These are phyloP conservation scores for Populus ilicifolia DNA, from an alignment of 345 rosid species.

Conservation along the genomic window DNA sequence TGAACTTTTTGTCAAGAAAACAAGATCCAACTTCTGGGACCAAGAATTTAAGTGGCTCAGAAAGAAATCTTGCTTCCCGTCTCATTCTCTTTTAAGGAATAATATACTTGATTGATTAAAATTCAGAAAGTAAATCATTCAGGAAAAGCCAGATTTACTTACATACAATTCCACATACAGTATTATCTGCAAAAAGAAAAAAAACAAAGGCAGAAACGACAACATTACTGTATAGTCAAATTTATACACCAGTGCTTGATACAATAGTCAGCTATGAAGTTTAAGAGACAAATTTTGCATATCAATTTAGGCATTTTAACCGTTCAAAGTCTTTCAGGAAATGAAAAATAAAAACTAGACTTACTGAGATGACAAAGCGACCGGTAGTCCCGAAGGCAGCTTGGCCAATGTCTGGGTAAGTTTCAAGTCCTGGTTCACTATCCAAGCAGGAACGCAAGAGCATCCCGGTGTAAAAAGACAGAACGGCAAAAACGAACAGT, in stretches of 20 bases:
- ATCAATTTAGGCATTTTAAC: background rate
- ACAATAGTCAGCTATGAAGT: background rate
- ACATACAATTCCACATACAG: conserved; percentile 80
- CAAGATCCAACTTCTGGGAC: background rate
- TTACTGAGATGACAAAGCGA: conserved; percentile 69
- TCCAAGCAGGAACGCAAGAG: conserved; percentile 83
- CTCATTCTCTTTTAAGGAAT: background rate
- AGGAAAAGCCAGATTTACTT: conserved; percentile 47
- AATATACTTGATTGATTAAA: background rate
- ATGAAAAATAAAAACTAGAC: background rate
- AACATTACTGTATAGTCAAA: conserved; percentile 2
- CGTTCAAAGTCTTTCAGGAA: background rate
- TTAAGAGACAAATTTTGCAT: background rate
- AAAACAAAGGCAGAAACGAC: background rate
- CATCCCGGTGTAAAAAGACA: conserved; percentile 85
- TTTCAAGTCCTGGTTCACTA: conserved; percentile 75
- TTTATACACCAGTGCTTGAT: background rate
- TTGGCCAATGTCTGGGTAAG: conserved; percentile 94
- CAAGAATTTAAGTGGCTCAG: background rate
- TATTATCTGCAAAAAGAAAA: conserved; percentile 54
- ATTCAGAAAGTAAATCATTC: conserved; percentile 2
- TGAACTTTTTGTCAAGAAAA: background rate
- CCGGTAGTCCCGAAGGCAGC: conserved; percentile 83
- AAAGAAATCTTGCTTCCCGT: background rate
- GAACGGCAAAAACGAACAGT: conserved; percentile 54